Evolutionary conservation across 164 flowering plant species (phyloP).

Genomic region (Berberis vulgaris): DNA sequence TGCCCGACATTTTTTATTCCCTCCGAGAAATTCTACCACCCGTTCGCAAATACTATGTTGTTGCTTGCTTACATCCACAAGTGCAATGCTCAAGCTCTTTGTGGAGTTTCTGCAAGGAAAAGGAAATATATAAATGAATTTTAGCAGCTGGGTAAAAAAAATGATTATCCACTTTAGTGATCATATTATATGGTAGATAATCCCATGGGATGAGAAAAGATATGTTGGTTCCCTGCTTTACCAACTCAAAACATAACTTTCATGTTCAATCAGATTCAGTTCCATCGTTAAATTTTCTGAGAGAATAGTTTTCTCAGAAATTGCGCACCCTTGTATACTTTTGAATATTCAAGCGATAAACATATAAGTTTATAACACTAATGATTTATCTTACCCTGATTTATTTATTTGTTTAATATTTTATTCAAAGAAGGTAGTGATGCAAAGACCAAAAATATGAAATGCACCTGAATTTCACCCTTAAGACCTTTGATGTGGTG

Average conservation of each 20-base stretch:
- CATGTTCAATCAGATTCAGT: neutral
- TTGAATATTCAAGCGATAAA: too few species aligned
- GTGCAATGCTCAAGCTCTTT: conserved; percentile 46
- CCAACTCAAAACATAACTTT: neutral
- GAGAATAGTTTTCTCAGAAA: neutral
- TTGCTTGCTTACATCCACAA: conserved; percentile 42
- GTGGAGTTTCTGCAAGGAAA: conserved; percentile 38
- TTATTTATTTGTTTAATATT: neutral
- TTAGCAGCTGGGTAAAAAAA: too few species aligned
- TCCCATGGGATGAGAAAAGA: neutral
- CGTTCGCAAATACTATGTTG: neutral
- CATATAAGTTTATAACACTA: too few species aligned
- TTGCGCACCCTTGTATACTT: too few species aligned
- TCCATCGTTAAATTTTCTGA: neutral
- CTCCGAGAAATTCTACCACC: too few species aligned
- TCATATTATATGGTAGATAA: neutral
- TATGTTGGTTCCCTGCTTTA: neutral
- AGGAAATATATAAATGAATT: neutral
- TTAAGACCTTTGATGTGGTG: conserved; percentile 81
- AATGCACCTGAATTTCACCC: conserved; percentile 57
- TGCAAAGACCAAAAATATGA: too few species aligned
- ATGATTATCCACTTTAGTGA: neutral
- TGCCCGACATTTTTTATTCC: too few species aligned
- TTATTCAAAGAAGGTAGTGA: neutral
- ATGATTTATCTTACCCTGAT: too few species aligned